Base-by-base conservation (phyloP, 108 stramenopile species). In the Fragilaria crotonensis region DNA sequence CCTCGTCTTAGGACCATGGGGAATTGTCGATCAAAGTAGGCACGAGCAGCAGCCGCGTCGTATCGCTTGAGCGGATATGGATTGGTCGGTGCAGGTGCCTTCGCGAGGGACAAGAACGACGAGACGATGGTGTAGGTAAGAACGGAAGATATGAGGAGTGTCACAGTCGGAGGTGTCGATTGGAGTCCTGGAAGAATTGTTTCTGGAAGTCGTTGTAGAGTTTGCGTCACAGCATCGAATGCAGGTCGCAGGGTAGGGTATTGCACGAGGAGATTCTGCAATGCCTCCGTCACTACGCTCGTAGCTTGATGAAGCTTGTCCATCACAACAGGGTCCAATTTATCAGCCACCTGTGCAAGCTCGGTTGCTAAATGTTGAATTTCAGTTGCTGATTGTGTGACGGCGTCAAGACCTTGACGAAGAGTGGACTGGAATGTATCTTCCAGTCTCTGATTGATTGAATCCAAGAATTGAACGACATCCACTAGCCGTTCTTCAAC, bases 31-130 rank as follows among this genome's bases (percentile, higher is more conserved):
- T 86, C 80, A 56, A 88, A 91, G 52, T 88, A 91, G 20, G 59
- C 58, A 5, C 78, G 52, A 0, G 90, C 86, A 14, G 76, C 45
- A 0, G 60, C 49, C 23, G 90, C 77, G 73, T 91, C 90, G 58
- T 91, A 91, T 41, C 61, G 67, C 25, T 63, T 60, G 46, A 66
- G 49, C 11, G 86, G 90, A 56, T 91, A 91, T 0, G 86, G 86
- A 4, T 48, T 33, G 11, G 44, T 55, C 30, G 80, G 77, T 0
- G 75, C 68, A 18, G 75, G 75, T 44, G 56, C 50, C 20, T 64
- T n/a, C 5, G 59, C 63, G 25, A 66, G 21, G 23, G 26, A 68
- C 9, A 73, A 33, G 0, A 77, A 18, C 4, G 72, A 29, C 19
- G 18, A 21, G 4, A 72, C 28, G 18, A 76, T 44, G 0, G 60